These are phyloP conservation scores for Ceratobasidium theobromae DNA, from an alignment of 1,284 basidiomycete genomes.

Conservation along the genomic window DNA sequence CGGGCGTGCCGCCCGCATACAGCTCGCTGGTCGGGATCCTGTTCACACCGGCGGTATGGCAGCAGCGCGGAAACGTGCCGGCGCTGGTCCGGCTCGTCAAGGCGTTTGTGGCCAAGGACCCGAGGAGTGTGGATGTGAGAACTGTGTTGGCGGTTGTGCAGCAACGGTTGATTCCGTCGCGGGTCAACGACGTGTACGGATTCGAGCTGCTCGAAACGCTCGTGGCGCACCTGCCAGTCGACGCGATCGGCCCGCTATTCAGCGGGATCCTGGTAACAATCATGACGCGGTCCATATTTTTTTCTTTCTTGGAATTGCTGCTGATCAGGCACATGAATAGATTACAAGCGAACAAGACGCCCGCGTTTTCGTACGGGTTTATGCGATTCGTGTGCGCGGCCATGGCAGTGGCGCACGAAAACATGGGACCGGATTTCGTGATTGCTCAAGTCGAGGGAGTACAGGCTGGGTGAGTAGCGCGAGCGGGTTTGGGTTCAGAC, in stretches of 20 bases:
- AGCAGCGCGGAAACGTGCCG: constrained; percentile 93
- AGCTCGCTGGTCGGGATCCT: constrained; percentile 78
- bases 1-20: constrained; percentile 73
- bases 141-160: constrained; percentile 89
- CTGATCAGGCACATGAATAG: no score
- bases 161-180: constrained; percentile 83
- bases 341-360: constrained; percentile 87
- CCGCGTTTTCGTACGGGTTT: constrained; percentile 84
- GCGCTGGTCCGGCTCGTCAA: constrained; percentile 88
- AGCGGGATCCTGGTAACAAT: constrained; percentile 32
- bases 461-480: constrained; percentile 72
- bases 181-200: constrained; percentile 87
- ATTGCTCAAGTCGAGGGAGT: constrained; percentile 78
- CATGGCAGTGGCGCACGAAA: constrained; percentile 73
- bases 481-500: no score
- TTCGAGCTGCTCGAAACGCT: constrained; percentile 87
- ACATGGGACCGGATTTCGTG: constrained; percentile 74
- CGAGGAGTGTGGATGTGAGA: constrained; percentile 67
- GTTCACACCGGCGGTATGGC: constrained; percentile 87
- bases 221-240: constrained; percentile 43
- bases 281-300: constrained; percentile 24
- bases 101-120: constrained; percentile 79
- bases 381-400: constrained; percentile 76
- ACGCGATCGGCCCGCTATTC: constrained; percentile 23
- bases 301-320: background rate